Evolutionary conservation across 352 stramenopile species (phyloP), one percentile per base, ranked within the genome.

Genomic region (Elongisporangium prolatum): DNA sequence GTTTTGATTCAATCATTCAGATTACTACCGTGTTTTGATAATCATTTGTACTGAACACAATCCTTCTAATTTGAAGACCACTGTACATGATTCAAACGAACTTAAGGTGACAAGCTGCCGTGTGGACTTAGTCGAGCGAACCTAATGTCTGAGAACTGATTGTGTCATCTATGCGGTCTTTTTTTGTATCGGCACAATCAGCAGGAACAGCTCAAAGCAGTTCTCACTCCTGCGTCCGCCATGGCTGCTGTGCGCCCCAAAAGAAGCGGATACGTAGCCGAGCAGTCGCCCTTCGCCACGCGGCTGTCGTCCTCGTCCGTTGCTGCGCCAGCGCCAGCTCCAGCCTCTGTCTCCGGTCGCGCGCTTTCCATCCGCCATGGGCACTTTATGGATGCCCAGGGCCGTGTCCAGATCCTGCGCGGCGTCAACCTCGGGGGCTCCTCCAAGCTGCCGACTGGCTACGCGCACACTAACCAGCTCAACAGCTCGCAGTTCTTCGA

Each of bases 371-470:
- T 91, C 24, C 74, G 70, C 49, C 66, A 90, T 48, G 80, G 79
- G 24, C 74, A 92, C 68, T 97, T 97, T 63, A 66, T 89, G n/a
- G 90, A 97, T 63, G 62, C 69, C 8, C 71, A 94, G 20, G 82
- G 75, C 21, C 80, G 89, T 40, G 80, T 91, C 18, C 60, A 79
- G 11, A 62, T 97, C 5, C 64, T 97, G 21, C 84, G 86, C 28
- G 89, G 90, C 53, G 86, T 97, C 5, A 97, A 97, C 67, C 60
- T 97, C 20, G 84, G 84, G 55, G 90, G 90, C 21, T 85, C 87
- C 0, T 96, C 87, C 50, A 97, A 97, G 71, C 73, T 97, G 11
- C 90, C 90, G 2, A 48, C 50, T 17, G 72, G 72, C 20, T 84
- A 89, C 62, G 60, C 57, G 17, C 83, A 90, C 61, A 77, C 68